Percentiles rank a stretch among this genome's conserved stretches.
Conservation (phyloP, 768 basidiomycete species). For the Butyriboletus loyo region DNA sequence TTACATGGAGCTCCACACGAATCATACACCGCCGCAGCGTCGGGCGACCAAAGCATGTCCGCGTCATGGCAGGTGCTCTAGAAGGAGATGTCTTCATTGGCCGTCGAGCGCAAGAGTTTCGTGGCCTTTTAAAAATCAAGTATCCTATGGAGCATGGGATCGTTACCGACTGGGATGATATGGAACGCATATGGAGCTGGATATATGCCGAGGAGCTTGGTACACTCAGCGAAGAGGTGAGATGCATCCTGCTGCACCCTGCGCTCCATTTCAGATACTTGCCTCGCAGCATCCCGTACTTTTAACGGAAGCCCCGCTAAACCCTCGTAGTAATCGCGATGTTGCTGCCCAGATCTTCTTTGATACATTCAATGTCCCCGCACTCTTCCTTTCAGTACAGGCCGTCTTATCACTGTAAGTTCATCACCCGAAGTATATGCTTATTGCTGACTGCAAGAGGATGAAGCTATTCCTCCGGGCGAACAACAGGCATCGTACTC, state of each 20-base stretch:
- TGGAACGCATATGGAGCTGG: constrained; percentile 99
- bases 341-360: constrained; percentile 98
- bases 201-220: constrained; percentile 95
- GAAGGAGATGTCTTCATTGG: constrained; percentile 98
- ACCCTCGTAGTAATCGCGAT: constrained; percentile 94
- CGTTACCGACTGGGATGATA: constrained; percentile 99
- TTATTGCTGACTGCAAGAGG: constrained; percentile 10
- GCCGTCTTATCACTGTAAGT: constrained; percentile 93
- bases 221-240: constrained; percentile 94
- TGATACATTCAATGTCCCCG: constrained; percentile 99
- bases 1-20: constrained; percentile 26
- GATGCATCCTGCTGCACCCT: constrained; percentile 10
- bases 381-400: constrained; percentile 94
- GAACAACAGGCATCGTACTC: constrained; percentile 98
- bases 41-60: constrained; percentile 94
- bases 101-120: constrained; percentile 89
- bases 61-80: constrained; percentile 96
- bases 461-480: constrained; percentile 90
- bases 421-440: neutral
- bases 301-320: constrained; percentile 95
- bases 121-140: constrained; percentile 95
- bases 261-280: constrained; percentile 6
- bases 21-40: constrained; percentile 52
- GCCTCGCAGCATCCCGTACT: constrained; percentile 85
- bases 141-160: constrained; percentile 99